Conservation (phyloP, 495 filamentous ascomycete genomes). For the Darksidea phi region DNA sequence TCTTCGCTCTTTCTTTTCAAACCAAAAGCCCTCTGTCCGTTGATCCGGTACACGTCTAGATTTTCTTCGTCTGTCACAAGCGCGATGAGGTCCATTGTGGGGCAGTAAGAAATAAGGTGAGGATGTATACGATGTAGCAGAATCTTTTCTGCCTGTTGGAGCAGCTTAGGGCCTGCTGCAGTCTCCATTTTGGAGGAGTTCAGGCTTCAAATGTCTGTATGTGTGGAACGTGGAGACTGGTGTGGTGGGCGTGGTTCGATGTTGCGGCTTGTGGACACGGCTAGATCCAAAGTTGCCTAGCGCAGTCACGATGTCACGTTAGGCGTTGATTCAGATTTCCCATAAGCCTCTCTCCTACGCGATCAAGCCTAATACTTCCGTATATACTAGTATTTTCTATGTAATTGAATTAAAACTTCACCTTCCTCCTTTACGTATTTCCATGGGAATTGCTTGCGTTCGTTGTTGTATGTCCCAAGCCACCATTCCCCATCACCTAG, state of each 20-base stretch:
- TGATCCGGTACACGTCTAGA: conserved; percentile 64
- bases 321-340: too few relatives aligned
- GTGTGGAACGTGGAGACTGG: background rate
- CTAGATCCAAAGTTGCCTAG: too few relatives aligned
- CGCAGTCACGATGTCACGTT: too few relatives aligned
- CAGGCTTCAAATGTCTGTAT: background rate
- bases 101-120: conserved; percentile 68
- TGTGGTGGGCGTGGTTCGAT: conserved; percentile 1
- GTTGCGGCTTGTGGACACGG: conserved; percentile 13
- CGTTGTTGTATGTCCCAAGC: too few relatives aligned
- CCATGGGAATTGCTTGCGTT: too few relatives aligned
- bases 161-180: conserved; percentile 15
- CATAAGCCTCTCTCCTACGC: too few relatives aligned
- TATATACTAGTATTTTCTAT: too few relatives aligned
- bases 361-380: too few relatives aligned
- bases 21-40: conserved; percentile 68
- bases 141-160: conserved; percentile 53
- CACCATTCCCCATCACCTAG: too few relatives aligned
- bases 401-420: too few relatives aligned
- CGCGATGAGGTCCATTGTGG: conserved; percentile 76
- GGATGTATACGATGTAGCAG: conserved; percentile 56
- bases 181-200: conserved; percentile 18
- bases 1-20: conserved; percentile 49
- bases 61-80: conserved; percentile 65
- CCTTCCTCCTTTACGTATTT: too few relatives aligned